A percentile compares a stretch with the other conserved stretches of the same genome.
phyloP scores from a whole-genome alignment of 2,329 filamentous ascomycete genomes.

The Arthrobotrys iridis region DNA sequence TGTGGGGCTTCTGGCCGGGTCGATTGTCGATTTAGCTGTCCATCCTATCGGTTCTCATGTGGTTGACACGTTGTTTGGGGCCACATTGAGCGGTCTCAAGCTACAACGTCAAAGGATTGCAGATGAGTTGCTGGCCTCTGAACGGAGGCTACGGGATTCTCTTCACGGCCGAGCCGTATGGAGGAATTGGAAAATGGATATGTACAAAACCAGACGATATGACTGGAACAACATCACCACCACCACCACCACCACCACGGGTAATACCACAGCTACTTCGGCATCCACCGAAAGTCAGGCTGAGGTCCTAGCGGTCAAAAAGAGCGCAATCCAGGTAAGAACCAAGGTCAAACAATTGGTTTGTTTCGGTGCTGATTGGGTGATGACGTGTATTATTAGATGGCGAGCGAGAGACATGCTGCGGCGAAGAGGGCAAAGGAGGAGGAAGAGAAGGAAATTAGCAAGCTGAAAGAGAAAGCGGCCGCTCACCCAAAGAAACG shows the following conservation, averaged over 20 bases:
- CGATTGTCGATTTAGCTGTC: constrained; percentile 70
- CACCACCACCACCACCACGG: constrained; percentile 63
- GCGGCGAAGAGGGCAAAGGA: constrained; percentile 29
- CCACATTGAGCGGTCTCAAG: constrained; percentile 72
- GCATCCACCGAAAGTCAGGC: constrained; percentile 57
- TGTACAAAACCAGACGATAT: constrained; percentile 71
- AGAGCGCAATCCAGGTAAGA: constrained; percentile 54
- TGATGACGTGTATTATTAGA: constrained; percentile 3
- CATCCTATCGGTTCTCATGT: constrained; percentile 73
- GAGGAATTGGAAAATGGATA: constrained; percentile 79
- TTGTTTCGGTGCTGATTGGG: constrained; percentile 54
- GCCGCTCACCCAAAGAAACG: constrained; percentile 1
- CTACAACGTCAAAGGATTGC: constrained; percentile 73
- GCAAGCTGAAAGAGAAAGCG: neutral
- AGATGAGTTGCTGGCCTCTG: constrained; percentile 70
- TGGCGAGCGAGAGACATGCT: constrained; percentile 34
- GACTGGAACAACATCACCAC: constrained; percentile 72
- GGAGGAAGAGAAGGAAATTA: constrained; percentile 10
- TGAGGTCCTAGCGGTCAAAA: constrained; percentile 2
- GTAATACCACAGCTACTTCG: constrained; percentile 65
- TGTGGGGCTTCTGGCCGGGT: constrained; percentile 71
- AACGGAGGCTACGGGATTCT: constrained; percentile 71
- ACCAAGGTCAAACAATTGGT: constrained; percentile 59
- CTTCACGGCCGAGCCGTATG: constrained; percentile 74
- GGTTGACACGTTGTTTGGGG: constrained; percentile 73